Conservation (phyloP, 1,139 yeast genomes). For the Suhomyces maxii region DNA sequence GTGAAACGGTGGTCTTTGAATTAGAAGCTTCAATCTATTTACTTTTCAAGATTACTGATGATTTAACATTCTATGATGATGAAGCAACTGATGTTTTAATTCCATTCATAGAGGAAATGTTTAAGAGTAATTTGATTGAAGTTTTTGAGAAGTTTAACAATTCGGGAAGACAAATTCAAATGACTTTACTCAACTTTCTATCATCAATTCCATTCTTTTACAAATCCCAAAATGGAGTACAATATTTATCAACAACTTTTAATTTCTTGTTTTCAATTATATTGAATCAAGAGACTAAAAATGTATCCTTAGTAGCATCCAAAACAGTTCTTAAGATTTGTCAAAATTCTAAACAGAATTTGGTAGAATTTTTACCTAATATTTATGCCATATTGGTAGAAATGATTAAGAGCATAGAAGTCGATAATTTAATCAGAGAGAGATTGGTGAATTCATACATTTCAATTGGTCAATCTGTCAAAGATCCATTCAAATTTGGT, state of each 20-base stretch:
- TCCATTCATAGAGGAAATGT: slow-evolving; percentile 28
- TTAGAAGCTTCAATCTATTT: slow-evolving; percentile 72
- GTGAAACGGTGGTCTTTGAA: slow-evolving; percentile 22
- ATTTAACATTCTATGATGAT: slow-evolving; percentile 48
- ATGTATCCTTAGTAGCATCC: slow-evolving; percentile 46
- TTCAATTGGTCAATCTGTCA: slow-evolving; percentile 57
- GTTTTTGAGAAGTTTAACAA: slow-evolving; percentile 16
- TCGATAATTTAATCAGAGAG: slow-evolving; percentile 57
- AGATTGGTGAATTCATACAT: slow-evolving; percentile 61
- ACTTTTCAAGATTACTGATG: slow-evolving; percentile 54
- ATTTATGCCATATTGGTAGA: slow-evolving; percentile 54
- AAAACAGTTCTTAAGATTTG: slow-evolving; percentile 62
- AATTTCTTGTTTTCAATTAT: slow-evolving; percentile 44
- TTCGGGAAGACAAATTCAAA: slow-evolving; percentile 10
- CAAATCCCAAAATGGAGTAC: slow-evolving; percentile 34
- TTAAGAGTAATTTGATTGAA: slow-evolving; percentile 27
- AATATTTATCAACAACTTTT: slow-evolving; percentile 49
- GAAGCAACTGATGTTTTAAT: slow-evolving; percentile 24
- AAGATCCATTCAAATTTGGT: slow-evolving; percentile 39
- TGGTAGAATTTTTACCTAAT: slow-evolving; percentile 49
- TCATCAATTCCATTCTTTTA: slow-evolving; percentile 59
- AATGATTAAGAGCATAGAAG: slow-evolving; percentile 46
- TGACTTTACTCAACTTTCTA: slow-evolving; percentile 51
- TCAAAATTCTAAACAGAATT: slow-evolving; percentile 53
- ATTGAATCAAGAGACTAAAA: slow-evolving; percentile 21